Base-by-base conservation (phyloP, 768 basidiomycete species). In the Boletus subcaerulescens region DNA sequence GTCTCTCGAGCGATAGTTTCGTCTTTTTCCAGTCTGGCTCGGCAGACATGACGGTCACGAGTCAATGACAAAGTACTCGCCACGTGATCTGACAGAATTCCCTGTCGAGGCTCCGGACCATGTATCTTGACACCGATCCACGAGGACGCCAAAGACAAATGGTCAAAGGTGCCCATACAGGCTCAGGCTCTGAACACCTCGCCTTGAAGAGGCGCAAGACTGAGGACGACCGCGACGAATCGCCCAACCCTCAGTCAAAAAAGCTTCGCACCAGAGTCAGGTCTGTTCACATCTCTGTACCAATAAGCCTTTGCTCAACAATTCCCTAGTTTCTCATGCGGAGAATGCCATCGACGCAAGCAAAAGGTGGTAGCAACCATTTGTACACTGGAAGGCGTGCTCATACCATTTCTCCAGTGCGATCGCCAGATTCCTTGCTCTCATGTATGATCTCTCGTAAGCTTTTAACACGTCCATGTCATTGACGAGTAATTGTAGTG, bases 291-390 rank as follows among this genome's bases (percentile, higher is more conserved):
- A 54, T 45, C 35, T 50, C 52, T 45, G 29, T 38, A 18, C 46
- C 17, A 18, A 52, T 31, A 32, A 24, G 7, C 39, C 22, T 33
- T 54, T 52, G 35, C 38, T 60, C 53, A 63, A 22, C 17, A 20
- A 49, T 14, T 44, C 50, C 43, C 8, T 64, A 91, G 89, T 71
- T 91, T 90, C 61, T 91, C 89, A 10, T 91, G 90, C 53, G 88
- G 88, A 17, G 91, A 93, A 74, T 93, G 91, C 59, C 91, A 93
- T 74, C 82, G 91, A 20, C 77, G 91, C 57, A 93, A 93, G 68
- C 91, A 93, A 73, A 92, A 92, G 80, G 90, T 88, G 52, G 9
- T 54, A 45, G 22, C 36, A 22, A 26, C 35, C 50, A 46, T 29
- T 36, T 58, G 31, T 59, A 15, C 45, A 60, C 64, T 55, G 60